A percentile compares a stretch with the other conserved stretches of the same genome.
These are phyloP conservation scores for Fusarium nelsonii DNA, from an alignment of 2,329 filamentous ascomycete genomes.

Conservation along the genomic window DNA sequence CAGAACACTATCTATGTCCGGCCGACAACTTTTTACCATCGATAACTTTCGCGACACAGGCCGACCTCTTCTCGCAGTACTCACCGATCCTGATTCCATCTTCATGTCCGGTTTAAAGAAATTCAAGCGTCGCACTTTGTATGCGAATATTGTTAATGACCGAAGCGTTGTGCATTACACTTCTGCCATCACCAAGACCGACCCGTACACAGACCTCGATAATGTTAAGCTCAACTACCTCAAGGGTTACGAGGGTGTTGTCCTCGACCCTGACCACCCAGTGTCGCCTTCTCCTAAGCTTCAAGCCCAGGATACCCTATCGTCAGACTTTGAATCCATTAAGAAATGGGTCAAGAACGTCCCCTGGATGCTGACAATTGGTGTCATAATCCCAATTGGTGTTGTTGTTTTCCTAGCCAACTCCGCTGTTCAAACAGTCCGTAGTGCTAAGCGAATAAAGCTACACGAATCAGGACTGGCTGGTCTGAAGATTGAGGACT, in stretches of 20 bases:
- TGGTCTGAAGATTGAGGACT: slow-evolving; percentile 75
- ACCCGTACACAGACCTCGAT: slow-evolving; percentile 79
- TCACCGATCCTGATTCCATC: slow-evolving; percentile 86
- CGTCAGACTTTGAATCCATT: slow-evolving; percentile 50
- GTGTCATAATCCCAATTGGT: slow-evolving; percentile 80
- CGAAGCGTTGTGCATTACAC: slow-evolving; percentile 86
- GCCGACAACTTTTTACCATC: slow-evolving; percentile 87
- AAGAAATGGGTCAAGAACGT: slow-evolving; percentile 62
- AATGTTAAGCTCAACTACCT: slow-evolving; percentile 79
- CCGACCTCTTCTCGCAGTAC: slow-evolving; percentile 81
- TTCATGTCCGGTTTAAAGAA: slow-evolving; percentile 83
- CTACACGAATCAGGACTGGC: slow-evolving; percentile 79
- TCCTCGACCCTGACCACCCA: slow-evolving; percentile 77
- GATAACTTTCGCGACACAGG: slow-evolving; percentile 87
- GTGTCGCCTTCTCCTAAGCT: slow-evolving; percentile 62
- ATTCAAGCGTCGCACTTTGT: slow-evolving; percentile 83
- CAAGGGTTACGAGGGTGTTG: slow-evolving; percentile 77
- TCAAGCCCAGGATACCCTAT: slow-evolving; percentile 46
- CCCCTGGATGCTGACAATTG: slow-evolving; percentile 73
- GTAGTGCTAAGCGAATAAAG: slow-evolving; percentile 79
- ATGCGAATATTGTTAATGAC: slow-evolving; percentile 91
- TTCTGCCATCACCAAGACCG: slow-evolving; percentile 78
- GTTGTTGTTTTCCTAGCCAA: slow-evolving; percentile 79
- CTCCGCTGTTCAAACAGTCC: slow-evolving; percentile 79
- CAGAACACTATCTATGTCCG: slow-evolving; percentile 83